Evolutionary conservation across 1,284 basidiomycete genomes (phyloP), one percentile per base, ranked within the genome.

Genomic region (Mixia osmundae): DNA sequence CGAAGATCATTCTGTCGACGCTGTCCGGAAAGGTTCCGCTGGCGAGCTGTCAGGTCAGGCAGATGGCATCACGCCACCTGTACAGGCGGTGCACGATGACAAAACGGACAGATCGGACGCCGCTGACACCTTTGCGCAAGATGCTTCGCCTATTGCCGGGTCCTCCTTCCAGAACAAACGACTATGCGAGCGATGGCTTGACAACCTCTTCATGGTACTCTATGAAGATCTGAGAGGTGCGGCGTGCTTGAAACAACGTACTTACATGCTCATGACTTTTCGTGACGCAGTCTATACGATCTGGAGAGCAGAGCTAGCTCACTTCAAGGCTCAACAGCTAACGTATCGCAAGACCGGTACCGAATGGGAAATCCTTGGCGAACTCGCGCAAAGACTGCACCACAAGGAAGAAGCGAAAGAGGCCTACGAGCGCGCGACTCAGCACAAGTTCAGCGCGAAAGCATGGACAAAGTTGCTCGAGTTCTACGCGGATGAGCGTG

Each of bases 361-460:
- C 12, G 89, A 99, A 58, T 99, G 91, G 89, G 89, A 97, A 61
- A 94, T 97, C 33, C 64, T 99, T 2, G 91, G 89, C 22, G 91
- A 97, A 52, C 64, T 99, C 6, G 89, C 87, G 1, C 53, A 76
- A 25, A 71, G 89, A 8, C 56, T 99, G 42, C 78, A 94, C 51
- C 91, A 95, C 61, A 85, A 80, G 55, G 89, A 95, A 51, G 91
- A 97, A 52, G 41, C 41, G 15, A 43, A 43, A 56, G 89, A 99
- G 51, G 87, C 87, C 2, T 99, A 77, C 57, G 80, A 91, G 54
- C 71, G 83, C 12, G 89, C 85, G 54, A 68, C 97, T 23, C 85
- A 94, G 45, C 64, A 71, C 28, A 69, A 74, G 38, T 97, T 95
- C 56, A 76, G 76, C 3, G 67, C 74, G 40, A 94, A 91, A 55